phyloP scores from a whole-genome alignment of 2,329 filamentous ascomycete species.

The Chaetomiaceae sp. region DNA sequence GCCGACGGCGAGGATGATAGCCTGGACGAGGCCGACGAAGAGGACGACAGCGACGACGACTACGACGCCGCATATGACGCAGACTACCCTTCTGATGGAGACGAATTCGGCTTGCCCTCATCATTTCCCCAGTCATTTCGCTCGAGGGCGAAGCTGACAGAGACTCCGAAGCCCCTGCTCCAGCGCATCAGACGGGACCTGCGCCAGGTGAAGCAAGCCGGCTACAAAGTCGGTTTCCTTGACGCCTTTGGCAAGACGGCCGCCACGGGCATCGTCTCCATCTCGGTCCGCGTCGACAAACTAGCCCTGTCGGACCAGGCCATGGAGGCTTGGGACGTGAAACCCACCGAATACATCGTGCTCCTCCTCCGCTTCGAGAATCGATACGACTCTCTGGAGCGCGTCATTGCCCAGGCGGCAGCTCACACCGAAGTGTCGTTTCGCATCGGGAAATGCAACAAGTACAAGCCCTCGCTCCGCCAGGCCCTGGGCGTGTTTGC shows the following conservation, averaged over 20 bases:
- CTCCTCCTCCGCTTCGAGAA: constrained; percentile 62
- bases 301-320: constrained; percentile 71
- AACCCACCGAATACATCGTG: constrained; percentile 64
- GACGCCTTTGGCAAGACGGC: constrained; percentile 41
- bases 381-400: constrained; percentile 58
- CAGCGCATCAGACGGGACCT: constrained; percentile 58
- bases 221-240: constrained; percentile 65
- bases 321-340: constrained; percentile 71
- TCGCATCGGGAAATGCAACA: constrained; percentile 64
- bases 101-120: constrained; percentile 25
- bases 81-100: constrained; percentile 29
- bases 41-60: constrained; percentile 28
- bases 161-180: constrained; percentile 11
- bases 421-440: constrained; percentile 47
- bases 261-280: constrained; percentile 49
- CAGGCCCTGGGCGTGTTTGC: constrained; percentile 36
- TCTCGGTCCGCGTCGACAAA: constrained; percentile 66
- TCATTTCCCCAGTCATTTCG: not conserved
- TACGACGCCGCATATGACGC: constrained; percentile 29
- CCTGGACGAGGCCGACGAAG: constrained; percentile 23
- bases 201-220: constrained; percentile 54
- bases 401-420: constrained; percentile 42
- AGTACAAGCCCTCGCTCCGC: constrained; percentile 63
- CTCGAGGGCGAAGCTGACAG: no score
- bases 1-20: constrained; percentile 26